These are phyloP conservation scores for Lentithecium fluviatile DNA, from an alignment of 495 filamentous ascomycete species.

Conservation along the genomic window DNA sequence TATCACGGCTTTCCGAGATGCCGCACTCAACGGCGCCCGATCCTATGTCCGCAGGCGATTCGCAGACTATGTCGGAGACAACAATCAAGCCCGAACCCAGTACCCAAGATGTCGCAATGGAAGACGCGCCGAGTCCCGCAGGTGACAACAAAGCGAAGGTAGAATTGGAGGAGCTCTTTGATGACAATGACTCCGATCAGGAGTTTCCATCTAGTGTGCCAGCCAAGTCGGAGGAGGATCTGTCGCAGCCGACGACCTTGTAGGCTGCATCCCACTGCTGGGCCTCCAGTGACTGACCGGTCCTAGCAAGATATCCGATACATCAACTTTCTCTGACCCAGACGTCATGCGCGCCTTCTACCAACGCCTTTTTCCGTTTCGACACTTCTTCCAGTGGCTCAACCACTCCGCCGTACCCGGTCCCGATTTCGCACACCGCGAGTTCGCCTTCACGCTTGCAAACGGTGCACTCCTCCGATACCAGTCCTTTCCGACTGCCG, in stretches of 20 bases:
- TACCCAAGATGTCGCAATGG: constrained; percentile 22
- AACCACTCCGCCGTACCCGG: constrained; percentile 87
- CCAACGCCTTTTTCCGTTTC: constrained; percentile 92
- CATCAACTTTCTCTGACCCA: constrained; percentile 58
- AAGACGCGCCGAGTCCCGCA: constrained; percentile 19
- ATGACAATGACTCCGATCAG: constrained; percentile 72
- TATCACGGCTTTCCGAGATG: constrained; percentile 9
- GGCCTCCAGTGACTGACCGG: background rate
- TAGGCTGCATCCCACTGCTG: constrained; percentile 29
- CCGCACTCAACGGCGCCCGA: constrained; percentile 23
- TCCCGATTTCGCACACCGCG: constrained; percentile 85
- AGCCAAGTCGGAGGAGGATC: constrained; percentile 44
- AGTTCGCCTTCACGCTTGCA: constrained; percentile 90
- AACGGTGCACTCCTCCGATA: constrained; percentile 91
- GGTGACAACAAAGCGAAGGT: constrained; percentile 46
- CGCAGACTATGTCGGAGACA: constrained; percentile 5
- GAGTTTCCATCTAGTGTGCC: constrained; percentile 65
- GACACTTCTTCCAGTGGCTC: constrained; percentile 95
- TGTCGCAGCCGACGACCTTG: constrained; percentile 46
- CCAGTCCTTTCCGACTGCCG: constrained; percentile 80
- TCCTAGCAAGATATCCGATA: constrained; percentile 25
- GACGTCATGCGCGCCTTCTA: constrained; percentile 90
- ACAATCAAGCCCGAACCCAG: constrained; percentile 21
- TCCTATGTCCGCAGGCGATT: constrained; percentile 7
- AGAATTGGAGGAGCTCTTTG: constrained; percentile 79